phyloP scores from a whole-genome alignment of 306 rosid genomes.

The Medicago ruthenica region DNA sequence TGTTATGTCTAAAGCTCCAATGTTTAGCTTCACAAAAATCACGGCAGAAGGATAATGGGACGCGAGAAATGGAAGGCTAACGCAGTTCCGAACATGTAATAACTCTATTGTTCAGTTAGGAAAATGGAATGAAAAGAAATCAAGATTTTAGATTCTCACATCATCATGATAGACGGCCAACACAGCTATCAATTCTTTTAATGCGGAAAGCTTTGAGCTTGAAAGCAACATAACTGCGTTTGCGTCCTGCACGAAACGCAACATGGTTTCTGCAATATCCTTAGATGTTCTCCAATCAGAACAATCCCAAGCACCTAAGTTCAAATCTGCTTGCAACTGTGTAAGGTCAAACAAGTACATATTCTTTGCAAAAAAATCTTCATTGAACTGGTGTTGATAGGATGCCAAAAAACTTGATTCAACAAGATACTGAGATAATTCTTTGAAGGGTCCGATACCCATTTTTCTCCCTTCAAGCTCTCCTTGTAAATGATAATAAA shows the following conservation, averaged over 20 bases:
- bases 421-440: conserved; percentile 66
- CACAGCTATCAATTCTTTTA: conserved; percentile 65
- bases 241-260: conserved; percentile 67
- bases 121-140: conserved; percentile 34
- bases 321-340: conserved; percentile 72
- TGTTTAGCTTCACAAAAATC: no score
- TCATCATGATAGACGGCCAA: conserved; percentile 65
- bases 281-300: conserved; percentile 78
- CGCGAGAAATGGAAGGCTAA: no score
- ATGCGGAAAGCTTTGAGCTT: conserved; percentile 76
- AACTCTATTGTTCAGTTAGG: conserved; percentile 8
- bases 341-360: conserved; percentile 67
- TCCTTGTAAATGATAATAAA: conserved; percentile 90
- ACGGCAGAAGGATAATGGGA: no score
- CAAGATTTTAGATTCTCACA: conserved; percentile 62
- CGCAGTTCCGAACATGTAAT: no score
- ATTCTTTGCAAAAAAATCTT: conserved; percentile 60
- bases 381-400: conserved; percentile 61
- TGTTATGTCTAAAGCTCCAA: no score
- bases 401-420: conserved; percentile 62
- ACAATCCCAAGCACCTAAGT: conserved; percentile 79
- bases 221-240: conserved; percentile 68
- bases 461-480: conserved; percentile 92
- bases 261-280: conserved; percentile 74
- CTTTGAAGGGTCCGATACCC: conserved; percentile 80